Percentiles rank a stretch among this genome's conserved stretches.
Evolutionary conservation across 768 basidiomycete genomes (phyloP).

Genomic region (Boletales sp.): DNA sequence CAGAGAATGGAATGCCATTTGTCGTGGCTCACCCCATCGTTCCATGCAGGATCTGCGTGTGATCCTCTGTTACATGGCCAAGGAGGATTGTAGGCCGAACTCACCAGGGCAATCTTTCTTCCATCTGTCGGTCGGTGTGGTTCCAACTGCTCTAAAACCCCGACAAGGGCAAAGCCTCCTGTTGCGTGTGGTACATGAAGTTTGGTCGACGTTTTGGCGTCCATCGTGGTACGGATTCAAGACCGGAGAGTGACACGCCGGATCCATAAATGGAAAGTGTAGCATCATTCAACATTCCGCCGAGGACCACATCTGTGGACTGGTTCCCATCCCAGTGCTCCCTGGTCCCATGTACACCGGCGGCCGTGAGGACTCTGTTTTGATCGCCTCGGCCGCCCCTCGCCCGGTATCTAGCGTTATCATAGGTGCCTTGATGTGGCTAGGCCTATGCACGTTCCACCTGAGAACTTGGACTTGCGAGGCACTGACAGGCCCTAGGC

Average conservation of each 20-base stretch:
- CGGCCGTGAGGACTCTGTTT: neutral
- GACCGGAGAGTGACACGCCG: neutral
- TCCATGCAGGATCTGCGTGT: constrained; percentile 69
- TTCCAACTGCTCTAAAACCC: constrained; percentile 59
- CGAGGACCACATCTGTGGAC: too few species aligned
- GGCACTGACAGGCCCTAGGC: too few species aligned
- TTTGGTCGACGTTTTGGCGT: constrained; percentile 41
- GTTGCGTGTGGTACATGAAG: constrained; percentile 49
- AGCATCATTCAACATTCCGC: too few species aligned
- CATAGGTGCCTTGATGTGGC: too few species aligned
- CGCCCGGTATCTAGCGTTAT: too few species aligned
- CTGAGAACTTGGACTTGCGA: too few species aligned
- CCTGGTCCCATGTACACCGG: too few species aligned
- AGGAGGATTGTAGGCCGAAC: constrained; percentile 23
- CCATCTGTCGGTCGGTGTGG: constrained; percentile 50
- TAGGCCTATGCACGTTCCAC: too few species aligned
- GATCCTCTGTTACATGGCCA: constrained; percentile 13
- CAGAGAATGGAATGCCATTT: neutral
- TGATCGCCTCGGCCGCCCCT: neutral
- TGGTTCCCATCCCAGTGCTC: neutral
- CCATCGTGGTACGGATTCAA: constrained; percentile 15
- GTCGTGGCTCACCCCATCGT: constrained; percentile 59
- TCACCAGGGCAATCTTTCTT: constrained; percentile 61
- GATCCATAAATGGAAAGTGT: constrained; percentile 25
- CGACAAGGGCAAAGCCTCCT: constrained; percentile 48